A percentile compares a stretch with the other conserved stretches of the same genome.
phyloP scores from a whole-genome alignment of 768 basidiomycete genomes.

The Clathrus columnatus region DNA sequence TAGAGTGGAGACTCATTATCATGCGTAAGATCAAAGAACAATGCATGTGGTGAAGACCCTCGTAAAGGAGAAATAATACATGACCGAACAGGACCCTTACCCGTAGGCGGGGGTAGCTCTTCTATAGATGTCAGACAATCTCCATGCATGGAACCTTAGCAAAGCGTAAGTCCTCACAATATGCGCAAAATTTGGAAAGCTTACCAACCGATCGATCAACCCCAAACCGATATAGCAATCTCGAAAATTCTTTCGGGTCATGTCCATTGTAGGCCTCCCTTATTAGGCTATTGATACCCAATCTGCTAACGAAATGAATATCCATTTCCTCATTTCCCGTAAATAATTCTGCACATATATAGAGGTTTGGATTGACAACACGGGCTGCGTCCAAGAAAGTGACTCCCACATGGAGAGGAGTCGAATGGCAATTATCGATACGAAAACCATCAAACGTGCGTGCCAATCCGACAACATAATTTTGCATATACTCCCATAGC shows the following conservation, averaged over 20 bases:
- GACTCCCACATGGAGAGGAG: constrained; percentile 95
- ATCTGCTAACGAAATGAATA: constrained; percentile 76
- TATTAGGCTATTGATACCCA: constrained; percentile 91
- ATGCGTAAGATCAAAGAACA: constrained; percentile 93
- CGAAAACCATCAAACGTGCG: constrained; percentile 89
- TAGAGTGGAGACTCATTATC: constrained; percentile 90
- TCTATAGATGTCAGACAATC: constrained; percentile 72
- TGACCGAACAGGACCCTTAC: constrained; percentile 66
- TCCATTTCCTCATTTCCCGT: constrained; percentile 96
- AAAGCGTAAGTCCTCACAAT: not conserved
- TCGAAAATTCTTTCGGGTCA: constrained; percentile 85
- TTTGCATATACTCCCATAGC: constrained; percentile 88
- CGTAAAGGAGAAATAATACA: constrained; percentile 72
- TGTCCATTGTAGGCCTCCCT: constrained; percentile 90
- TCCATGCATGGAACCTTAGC: constrained; percentile 81
- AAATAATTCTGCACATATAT: constrained; percentile 94
- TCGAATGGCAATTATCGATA: constrained; percentile 98
- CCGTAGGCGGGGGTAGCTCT: constrained; percentile 73
- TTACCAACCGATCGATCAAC: constrained; percentile 87
- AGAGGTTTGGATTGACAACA: constrained; percentile 83
- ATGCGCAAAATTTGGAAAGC: constrained; percentile 17
- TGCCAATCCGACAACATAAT: constrained; percentile 77
- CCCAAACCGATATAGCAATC: constrained; percentile 82
- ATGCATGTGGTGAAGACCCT: constrained; percentile 84
- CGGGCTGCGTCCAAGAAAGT: constrained; percentile 87